These are phyloP conservation scores for Pleurotus tuber-regium DNA, from an alignment of 768 basidiomycete species.

Conservation along the genomic window DNA sequence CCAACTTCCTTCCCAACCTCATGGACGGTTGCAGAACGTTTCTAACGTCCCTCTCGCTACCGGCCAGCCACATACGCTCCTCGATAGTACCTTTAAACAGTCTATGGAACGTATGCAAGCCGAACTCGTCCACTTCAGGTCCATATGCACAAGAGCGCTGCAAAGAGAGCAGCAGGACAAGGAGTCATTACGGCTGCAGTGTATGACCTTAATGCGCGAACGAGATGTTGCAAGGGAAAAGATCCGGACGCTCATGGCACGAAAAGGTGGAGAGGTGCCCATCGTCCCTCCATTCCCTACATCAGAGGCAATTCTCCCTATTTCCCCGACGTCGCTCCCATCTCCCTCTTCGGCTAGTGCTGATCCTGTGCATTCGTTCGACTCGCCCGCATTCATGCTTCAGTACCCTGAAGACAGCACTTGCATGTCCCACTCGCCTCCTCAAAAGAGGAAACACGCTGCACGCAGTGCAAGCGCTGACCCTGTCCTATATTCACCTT, in stretches of 20 bases:
- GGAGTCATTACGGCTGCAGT: slow-evolving; percentile 27
- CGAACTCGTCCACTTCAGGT: slow-evolving; percentile 29
- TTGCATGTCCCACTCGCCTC: neutral
- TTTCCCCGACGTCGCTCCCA: neutral
- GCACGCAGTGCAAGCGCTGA: slow-evolving; percentile 3
- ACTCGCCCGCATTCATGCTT: neutral
- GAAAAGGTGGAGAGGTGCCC: slow-evolving; percentile 15
- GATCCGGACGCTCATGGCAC: slow-evolving; percentile 23
- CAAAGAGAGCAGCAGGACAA: slow-evolving; percentile 29
- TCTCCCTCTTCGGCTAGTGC: neutral
- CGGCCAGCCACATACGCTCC: neutral
- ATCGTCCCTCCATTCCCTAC: neutral
- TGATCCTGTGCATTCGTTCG: slow-evolving; percentile 1
- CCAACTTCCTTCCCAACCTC: slow-evolving; percentile 2
- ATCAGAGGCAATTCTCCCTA: neutral
- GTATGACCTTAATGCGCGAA: slow-evolving; percentile 29
- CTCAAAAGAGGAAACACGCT: neutral
- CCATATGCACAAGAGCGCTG: slow-evolving; percentile 27
- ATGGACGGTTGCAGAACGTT: slow-evolving; percentile 6
- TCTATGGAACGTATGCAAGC: slow-evolving; percentile 27
- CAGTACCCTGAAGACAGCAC: neutral
- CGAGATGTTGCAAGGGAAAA: slow-evolving; percentile 31
- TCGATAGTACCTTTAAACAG: slow-evolving; percentile 28
- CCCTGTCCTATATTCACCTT: neutral
- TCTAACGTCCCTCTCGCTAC: neutral